Percentiles rank a stretch among this genome's conserved stretches.
These are phyloP conservation scores for Ceratobasidium theobromae DNA, from an alignment of 1,284 basidiomycete species.

Conservation along the genomic window DNA sequence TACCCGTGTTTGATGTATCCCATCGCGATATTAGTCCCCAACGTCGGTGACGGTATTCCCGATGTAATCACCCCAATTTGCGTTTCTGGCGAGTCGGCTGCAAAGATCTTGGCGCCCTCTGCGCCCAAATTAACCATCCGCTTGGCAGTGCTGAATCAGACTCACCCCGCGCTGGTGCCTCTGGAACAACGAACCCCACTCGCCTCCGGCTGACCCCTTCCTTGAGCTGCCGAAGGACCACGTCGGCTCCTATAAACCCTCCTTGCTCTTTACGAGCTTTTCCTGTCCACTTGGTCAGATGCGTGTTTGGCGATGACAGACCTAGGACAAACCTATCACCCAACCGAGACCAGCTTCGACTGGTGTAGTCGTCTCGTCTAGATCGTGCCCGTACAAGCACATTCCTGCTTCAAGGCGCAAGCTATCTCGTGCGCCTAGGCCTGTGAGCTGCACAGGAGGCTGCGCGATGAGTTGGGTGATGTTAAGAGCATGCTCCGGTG, in stretches of 20 bases:
- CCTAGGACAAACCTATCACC: constrained; percentile 73
- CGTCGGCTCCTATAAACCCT: constrained; percentile 81
- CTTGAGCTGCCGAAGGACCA: constrained; percentile 78
- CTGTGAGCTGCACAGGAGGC: constrained; percentile 79
- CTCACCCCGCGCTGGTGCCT: constrained; percentile 78
- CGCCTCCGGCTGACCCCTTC: constrained; percentile 77
- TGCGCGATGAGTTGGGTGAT: constrained; percentile 74
- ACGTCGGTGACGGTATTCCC: constrained; percentile 91
- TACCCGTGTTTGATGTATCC: constrained; percentile 80
- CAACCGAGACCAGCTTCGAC: constrained; percentile 91
- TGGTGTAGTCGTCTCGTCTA: constrained; percentile 83
- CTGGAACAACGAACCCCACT: constrained; percentile 82
- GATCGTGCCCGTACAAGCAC: constrained; percentile 95
- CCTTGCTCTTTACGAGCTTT: constrained; percentile 72
- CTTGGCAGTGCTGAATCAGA: constrained; percentile 39
- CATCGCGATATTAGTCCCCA: constrained; percentile 95
- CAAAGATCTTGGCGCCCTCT: constrained; percentile 83
- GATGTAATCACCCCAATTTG: constrained; percentile 76
- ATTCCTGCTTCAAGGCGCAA: constrained; percentile 96
- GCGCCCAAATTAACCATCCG: constrained; percentile 38
- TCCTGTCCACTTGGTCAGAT: constrained; percentile 47
- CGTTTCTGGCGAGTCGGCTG: constrained; percentile 52
- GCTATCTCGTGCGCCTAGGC: constrained; percentile 91
- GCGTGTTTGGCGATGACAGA: background rate
- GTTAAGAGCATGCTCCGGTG: constrained; percentile 70